These are phyloP conservation scores for Punica granatum DNA, from an alignment of 345 rosid genomes.

Conservation along the genomic window DNA sequence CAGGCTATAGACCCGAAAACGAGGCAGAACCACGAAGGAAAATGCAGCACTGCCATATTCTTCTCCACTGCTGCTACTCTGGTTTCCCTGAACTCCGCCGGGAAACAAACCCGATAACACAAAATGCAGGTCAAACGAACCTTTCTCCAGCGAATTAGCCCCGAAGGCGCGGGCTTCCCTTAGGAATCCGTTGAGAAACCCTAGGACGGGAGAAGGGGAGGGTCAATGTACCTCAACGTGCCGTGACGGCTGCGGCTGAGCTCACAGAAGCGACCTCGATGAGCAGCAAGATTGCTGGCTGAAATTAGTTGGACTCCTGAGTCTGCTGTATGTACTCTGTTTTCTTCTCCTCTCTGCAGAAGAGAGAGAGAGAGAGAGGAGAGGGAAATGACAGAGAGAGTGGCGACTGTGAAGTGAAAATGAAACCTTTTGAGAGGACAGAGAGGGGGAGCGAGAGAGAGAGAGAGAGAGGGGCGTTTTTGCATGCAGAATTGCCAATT, in stretches of 20 bases:
- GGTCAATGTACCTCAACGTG: not conserved
- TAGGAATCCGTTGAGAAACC: not conserved
- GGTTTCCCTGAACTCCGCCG: not conserved
- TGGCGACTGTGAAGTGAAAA: too few relatives aligned
- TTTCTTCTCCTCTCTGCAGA: not conserved
- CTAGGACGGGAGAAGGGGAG: not conserved
- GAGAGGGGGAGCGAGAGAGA: not conserved
- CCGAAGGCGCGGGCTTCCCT: not conserved
- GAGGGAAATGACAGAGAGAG: too few relatives aligned
- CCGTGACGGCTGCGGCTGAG: too few relatives aligned
- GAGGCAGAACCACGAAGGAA: not conserved
- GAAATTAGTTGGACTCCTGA: too few relatives aligned
- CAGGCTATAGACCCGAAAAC: not conserved
- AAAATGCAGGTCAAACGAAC: not conserved
- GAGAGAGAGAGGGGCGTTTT: not conserved
- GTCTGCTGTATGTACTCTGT: too few relatives aligned
- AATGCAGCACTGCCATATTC: not conserved
- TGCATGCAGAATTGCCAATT: not conserved
- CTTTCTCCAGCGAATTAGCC: not conserved
- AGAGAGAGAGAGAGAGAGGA: too few relatives aligned
- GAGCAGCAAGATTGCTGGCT: not conserved
- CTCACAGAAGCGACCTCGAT: not conserved
- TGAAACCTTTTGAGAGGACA: too few relatives aligned
- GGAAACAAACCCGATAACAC: not conserved
- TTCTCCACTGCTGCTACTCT: not conserved